Percentiles rank a stretch among this genome's conserved stretches.
phyloP scores from a whole-genome alignment of 148 eudicot genomes.

The Rhododendron ovatum region DNA sequence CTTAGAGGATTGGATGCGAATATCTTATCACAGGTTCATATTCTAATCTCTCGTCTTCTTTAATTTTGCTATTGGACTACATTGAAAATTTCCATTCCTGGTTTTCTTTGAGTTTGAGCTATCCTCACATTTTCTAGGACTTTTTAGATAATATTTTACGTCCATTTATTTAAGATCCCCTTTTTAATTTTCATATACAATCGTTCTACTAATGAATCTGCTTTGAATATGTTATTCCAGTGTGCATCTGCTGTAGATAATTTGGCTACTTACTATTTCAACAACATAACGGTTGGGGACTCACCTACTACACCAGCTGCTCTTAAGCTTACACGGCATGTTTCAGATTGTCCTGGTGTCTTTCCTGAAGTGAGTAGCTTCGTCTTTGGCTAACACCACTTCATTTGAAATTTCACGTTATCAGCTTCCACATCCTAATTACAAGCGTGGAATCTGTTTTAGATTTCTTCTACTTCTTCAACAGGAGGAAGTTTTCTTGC shows the following conservation, averaged over 20 bases:
- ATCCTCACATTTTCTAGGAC: background rate
- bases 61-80: background rate
- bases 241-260: constrained; percentile 94
- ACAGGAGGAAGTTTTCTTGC: background rate
- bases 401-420: background rate
- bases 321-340: constrained; percentile 70
- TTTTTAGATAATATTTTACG: background rate
- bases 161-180: background rate
- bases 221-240: constrained; percentile 33
- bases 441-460: background rate
- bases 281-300: constrained; percentile 89
- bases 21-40: constrained; percentile 79
- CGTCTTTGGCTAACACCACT: background rate
- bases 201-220: background rate
- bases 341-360: constrained; percentile 77
- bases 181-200: background rate
- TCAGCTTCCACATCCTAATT: background rate
- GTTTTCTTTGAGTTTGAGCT: background rate
- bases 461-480: background rate
- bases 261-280: constrained; percentile 85
- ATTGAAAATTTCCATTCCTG: background rate
- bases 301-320: constrained; percentile 78
- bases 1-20: constrained; percentile 77
- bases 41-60: background rate
- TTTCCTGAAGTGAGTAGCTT: constrained; percentile 75